Conservation (phyloP, 1,139 yeast genomes). For the Lodderomyces metapsilosis region DNA sequence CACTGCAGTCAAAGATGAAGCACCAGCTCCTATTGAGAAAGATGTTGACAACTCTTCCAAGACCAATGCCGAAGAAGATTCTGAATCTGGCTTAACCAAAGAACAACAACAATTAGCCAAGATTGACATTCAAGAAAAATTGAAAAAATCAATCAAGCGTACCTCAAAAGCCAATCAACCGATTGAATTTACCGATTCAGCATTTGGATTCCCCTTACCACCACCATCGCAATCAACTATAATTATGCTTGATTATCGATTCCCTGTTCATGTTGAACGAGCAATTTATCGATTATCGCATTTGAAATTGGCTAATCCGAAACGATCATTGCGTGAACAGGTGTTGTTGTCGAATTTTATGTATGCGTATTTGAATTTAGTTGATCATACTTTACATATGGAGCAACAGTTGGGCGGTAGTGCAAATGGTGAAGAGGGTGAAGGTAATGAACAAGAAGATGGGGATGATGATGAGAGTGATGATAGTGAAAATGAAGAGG, state of each 20-base stretch:
- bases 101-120: slow-evolving; percentile 18
- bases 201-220: slow-evolving; percentile 83
- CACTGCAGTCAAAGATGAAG: slow-evolving; percentile 4
- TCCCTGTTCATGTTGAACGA: slow-evolving; percentile 92
- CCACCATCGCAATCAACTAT: slow-evolving; percentile 74
- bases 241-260: slow-evolving; percentile 78
- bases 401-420: slow-evolving; percentile 41
- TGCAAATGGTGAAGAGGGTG: slow-evolving; percentile 11
- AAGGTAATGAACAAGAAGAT: slow-evolving; percentile 7
- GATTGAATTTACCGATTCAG: slow-evolving; percentile 73
- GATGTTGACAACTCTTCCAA: too few species aligned
- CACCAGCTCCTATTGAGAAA: slow-evolving; percentile 6
- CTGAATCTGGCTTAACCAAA: neutral
- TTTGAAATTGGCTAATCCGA: slow-evolving; percentile 89
- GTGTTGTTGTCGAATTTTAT: slow-evolving; percentile 91
- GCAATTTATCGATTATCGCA: slow-evolving; percentile 93
- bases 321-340: slow-evolving; percentile 86
- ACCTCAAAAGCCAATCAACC: slow-evolving; percentile 63
- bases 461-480: neutral
- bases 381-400: slow-evolving; percentile 80
- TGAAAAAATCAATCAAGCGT: slow-evolving; percentile 43
- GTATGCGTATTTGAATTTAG: slow-evolving; percentile 94
- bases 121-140: slow-evolving; percentile 45
- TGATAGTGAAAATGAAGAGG: too few species aligned
- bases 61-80: slow-evolving; percentile 7